phyloP scores from a whole-genome alignment of 1,139 yeast genomes.

The Wickerhamiella infanticola region DNA sequence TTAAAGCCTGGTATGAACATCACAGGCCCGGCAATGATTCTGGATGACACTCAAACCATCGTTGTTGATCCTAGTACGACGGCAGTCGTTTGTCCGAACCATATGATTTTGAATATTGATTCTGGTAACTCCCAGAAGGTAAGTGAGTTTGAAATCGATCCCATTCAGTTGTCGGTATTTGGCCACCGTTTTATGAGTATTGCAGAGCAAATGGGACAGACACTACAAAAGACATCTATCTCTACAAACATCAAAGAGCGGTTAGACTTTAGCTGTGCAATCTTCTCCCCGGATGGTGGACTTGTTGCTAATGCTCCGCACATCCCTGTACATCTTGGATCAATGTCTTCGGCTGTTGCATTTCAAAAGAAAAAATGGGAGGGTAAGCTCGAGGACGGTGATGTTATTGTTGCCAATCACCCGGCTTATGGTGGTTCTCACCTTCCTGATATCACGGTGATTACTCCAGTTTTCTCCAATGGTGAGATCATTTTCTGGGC shows the following conservation, averaged over 20 bases:
- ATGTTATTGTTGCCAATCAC: constrained; percentile 62
- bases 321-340: constrained; percentile 75
- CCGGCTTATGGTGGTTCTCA: constrained; percentile 75
- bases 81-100: constrained; percentile 52
- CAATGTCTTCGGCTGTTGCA: constrained; percentile 73
- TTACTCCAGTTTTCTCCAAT: constrained; percentile 52
- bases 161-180: constrained; percentile 59
- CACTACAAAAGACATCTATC: constrained; percentile 63
- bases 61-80: constrained; percentile 54
- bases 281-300: constrained; percentile 60
- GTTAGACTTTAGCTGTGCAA: constrained; percentile 71
- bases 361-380: constrained; percentile 53
- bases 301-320: constrained; percentile 80
- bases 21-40: constrained; percentile 66
- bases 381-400: constrained; percentile 46
- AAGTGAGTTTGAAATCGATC: constrained; percentile 32
- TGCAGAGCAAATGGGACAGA: constrained; percentile 82
- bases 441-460: constrained; percentile 65
- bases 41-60: constrained; percentile 79
- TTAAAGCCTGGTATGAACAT: constrained; percentile 40
- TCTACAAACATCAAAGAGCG: constrained; percentile 80
- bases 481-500: constrained; percentile 39
- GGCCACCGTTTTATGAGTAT: constrained; percentile 78
- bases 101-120: constrained; percentile 34
- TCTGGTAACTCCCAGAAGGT: constrained; percentile 12